Evolutionary conservation across 331 rosid genomes (phyloP).

Genomic region (Stylosanthes scabra): DNA sequence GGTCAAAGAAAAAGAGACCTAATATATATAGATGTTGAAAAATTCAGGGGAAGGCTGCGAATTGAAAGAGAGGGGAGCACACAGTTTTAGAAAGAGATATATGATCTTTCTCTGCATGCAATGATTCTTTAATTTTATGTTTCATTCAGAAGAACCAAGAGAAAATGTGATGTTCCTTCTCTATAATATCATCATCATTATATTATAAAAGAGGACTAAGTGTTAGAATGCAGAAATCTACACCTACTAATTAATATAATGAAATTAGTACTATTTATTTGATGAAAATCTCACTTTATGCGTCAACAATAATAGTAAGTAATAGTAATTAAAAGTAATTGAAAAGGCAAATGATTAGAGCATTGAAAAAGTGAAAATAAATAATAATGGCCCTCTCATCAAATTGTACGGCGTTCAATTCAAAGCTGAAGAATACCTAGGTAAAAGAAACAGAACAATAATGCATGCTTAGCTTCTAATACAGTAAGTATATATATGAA

Average conservation of each 20-base stretch:
- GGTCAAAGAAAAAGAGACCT: constrained; percentile 29
- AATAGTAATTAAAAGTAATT: background rate
- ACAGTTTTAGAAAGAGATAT: constrained; percentile 23
- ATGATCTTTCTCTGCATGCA: constrained; percentile 24
- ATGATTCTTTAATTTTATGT: background rate
- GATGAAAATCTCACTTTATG: constrained; percentile 16
- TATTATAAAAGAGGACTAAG: constrained; percentile 10
- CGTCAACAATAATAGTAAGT: background rate
- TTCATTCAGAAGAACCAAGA: background rate
- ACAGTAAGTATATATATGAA: no score
- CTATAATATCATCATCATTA: background rate
- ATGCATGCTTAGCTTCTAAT: background rate
- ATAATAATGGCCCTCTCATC: constrained; percentile 39
- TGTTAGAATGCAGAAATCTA: constrained; percentile 13
- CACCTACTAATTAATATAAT: background rate
- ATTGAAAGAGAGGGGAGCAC: background rate
- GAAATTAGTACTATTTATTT: background rate
- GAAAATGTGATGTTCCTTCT: background rate
- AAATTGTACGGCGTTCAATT: constrained; percentile 40
- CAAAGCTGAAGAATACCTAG: constrained; percentile 48
- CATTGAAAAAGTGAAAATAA: constrained; percentile 45
- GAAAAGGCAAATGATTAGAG: constrained; percentile 38
- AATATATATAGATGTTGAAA: background rate
- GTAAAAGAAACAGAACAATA: constrained; percentile 24
- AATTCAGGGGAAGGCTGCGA: constrained; percentile 37